A percentile compares a stretch with the other conserved stretches of the same genome.
Conservation (phyloP, 768 basidiomycete species). For the Boletus rufocinnamomeus region DNA sequence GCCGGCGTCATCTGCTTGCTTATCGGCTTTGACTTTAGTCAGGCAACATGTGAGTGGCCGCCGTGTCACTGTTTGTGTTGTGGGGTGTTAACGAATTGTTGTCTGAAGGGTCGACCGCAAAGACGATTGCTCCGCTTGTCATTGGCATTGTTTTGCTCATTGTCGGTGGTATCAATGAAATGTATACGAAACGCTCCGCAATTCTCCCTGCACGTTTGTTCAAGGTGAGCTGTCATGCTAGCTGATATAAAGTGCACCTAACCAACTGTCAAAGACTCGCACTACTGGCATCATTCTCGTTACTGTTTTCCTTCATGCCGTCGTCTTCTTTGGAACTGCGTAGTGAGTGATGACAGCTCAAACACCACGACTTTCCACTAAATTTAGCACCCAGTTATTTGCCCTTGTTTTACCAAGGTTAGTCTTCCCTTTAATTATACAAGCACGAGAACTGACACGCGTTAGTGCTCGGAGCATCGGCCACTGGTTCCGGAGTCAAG, state of each 20-base stretch:
- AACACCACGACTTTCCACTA: not conserved
- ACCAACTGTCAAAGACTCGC: constrained; percentile 50
- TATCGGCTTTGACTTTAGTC: constrained; percentile 72
- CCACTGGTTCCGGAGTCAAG: constrained; percentile 69
- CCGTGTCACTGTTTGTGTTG: not conserved
- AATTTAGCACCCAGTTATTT: constrained; percentile 47
- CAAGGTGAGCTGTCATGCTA: constrained; percentile 43
- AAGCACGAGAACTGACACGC: not conserved
- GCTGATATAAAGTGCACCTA: not conserved
- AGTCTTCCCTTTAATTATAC: too few species aligned
- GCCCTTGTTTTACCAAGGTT: too few species aligned
- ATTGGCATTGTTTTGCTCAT: constrained; percentile 59
- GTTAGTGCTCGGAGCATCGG: constrained; percentile 65
- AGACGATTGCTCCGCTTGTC: constrained; percentile 63
- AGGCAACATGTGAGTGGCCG: constrained; percentile 53
- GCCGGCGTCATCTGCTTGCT: constrained; percentile 66
- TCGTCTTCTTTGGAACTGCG: constrained; percentile 56
- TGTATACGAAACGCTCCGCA: constrained; percentile 61
- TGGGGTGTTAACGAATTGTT: not conserved
- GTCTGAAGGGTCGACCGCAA: constrained; percentile 52
- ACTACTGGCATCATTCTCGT: constrained; percentile 66
- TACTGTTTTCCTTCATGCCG: constrained; percentile 60
- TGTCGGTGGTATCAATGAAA: constrained; percentile 56
- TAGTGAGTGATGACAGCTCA: constrained; percentile 22
- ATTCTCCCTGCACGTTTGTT: constrained; percentile 78